A percentile compares a stretch with the other conserved stretches of the same genome.
These are phyloP conservation scores for Microglena sp. DNA, from an alignment of 139 green algal species.

Conservation along the genomic window DNA sequence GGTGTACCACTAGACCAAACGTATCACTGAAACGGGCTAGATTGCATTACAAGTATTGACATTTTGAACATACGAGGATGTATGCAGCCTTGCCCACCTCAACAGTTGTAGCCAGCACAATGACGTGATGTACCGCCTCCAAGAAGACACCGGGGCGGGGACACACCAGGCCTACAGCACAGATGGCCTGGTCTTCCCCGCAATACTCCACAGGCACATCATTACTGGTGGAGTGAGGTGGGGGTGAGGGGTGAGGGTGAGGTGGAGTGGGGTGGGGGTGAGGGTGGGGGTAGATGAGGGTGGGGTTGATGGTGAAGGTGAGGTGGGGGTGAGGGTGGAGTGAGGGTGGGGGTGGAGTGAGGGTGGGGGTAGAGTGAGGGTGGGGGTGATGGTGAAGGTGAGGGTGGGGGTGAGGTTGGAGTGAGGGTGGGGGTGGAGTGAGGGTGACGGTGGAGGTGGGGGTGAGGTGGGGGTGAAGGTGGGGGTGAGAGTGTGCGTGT, in stretches of 20 bases:
- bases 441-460: too few relatives aligned
- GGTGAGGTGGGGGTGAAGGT: too few relatives aligned
- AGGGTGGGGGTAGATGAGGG: not conserved
- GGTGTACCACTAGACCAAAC: too few relatives aligned
- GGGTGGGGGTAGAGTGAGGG: not conserved
- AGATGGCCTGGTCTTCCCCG: constrained; percentile 85
- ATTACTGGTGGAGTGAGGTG: constrained; percentile 33
- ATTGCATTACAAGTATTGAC: too few relatives aligned
- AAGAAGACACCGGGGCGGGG: constrained; percentile 78
- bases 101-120: constrained; percentile 84
- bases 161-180: constrained; percentile 63
- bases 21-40: too few relatives aligned
- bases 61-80: too few relatives aligned
- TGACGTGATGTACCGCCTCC: constrained; percentile 73
- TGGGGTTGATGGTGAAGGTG: not conserved
- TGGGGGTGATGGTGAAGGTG: not conserved
- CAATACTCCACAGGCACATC: constrained; percentile 79
- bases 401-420: not conserved
- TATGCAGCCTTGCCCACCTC: too few relatives aligned
- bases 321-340: not conserved
- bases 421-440: too few relatives aligned
- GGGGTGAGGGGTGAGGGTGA: not conserved
- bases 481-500: too few relatives aligned
- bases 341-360: not conserved
- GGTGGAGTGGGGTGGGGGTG: not conserved